Base-by-base conservation (phyloP, 495 filamentous ascomycete species). In the Alectoria sarmentosa region DNA sequence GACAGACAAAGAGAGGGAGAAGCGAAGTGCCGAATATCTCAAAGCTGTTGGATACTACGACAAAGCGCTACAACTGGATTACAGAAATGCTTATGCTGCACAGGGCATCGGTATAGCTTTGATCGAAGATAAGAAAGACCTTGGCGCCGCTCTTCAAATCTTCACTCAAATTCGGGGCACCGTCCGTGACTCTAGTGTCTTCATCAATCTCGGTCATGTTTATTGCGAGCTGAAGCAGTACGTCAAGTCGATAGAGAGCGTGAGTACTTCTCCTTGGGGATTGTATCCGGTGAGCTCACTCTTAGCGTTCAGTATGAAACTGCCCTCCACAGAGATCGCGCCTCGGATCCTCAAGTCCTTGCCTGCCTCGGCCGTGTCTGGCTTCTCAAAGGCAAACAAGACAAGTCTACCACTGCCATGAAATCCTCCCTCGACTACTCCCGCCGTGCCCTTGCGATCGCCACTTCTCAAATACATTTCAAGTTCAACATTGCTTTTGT, bases 401-500 rank as follows among this genome's bases (percentile, higher is more conserved):
- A 98, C 66, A 86, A 86, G 69, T 89, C 78, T 63, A 71, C 94
- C 23, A 76, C 86, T 9, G 87, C 87, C n/a, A 92, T 96, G 80
- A 91, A 91, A 72, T 89, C 83, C 17, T 85, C 91, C 8, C 79
- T 98, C n/a, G 87, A 91, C 38, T 96, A 91, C 71, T 91, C 94
- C 7, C 84, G 89, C 68, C 89, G 92, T 79, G 91, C 92, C 26
- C 83, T 92, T 37, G 82, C 84, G 49, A 79, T 90, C 48, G 85
- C 89, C 0, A 90, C 91, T 2, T 89, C 92, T 26, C 90, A 95
- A 69, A 79, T 91, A 11, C 90, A 96, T 76, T 89, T 94, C 71
- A 88, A 93, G 72, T 98, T 98, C 83, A 98, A 98, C 73, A 90
- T 98, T 21, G 94, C 94, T 30, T 98, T 96, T 67, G 91, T 97